These are phyloP conservation scores for Tolypocladium pustulatum DNA, from an alignment of 2,329 filamentous ascomycete species.

Conservation along the genomic window DNA sequence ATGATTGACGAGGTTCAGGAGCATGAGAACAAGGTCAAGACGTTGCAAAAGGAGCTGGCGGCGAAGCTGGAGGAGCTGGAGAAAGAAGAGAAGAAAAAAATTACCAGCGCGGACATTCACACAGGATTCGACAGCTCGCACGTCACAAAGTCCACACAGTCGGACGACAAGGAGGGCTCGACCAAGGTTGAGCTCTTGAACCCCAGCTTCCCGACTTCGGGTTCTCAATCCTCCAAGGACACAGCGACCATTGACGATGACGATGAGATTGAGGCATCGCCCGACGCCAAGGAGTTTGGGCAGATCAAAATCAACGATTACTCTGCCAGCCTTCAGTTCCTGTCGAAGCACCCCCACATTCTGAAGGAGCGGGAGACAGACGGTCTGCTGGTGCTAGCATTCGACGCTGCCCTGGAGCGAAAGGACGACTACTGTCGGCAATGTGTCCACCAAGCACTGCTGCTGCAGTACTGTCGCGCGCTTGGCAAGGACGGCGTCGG, in stretches of 20 bases:
- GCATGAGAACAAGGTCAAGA: constrained; percentile 68
- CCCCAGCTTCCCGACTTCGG: constrained; percentile 33
- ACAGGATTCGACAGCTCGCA: constrained; percentile 85
- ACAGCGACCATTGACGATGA: constrained; percentile 47
- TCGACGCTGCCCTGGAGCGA: constrained; percentile 72
- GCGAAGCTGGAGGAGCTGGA: constrained; percentile 71
- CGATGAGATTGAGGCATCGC: constrained; percentile 64
- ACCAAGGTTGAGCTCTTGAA: constrained; percentile 66
- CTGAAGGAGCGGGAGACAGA: constrained; percentile 81
- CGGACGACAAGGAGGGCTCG: constrained; percentile 35
- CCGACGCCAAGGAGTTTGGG: constrained; percentile 71
- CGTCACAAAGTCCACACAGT: constrained; percentile 51
- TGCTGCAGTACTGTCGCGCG: constrained; percentile 90
- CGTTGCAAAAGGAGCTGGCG: constrained; percentile 65
- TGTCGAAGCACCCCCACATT: constrained; percentile 68
- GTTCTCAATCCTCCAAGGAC: constrained; percentile 3
- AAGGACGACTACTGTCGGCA: constrained; percentile 69
- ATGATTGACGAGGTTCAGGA: constrained; percentile 70
- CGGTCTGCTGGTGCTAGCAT: constrained; percentile 80
- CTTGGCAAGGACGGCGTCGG: constrained; percentile 80
- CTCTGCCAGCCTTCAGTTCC: constrained; percentile 60
- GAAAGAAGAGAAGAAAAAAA: constrained; percentile 76
- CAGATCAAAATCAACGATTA: constrained; percentile 70
- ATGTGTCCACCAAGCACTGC: constrained; percentile 84
- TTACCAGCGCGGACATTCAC: constrained; percentile 83